These are phyloP conservation scores for Entonaema liquescens DNA, from an alignment of 495 filamentous ascomycete species.

Conservation along the genomic window DNA sequence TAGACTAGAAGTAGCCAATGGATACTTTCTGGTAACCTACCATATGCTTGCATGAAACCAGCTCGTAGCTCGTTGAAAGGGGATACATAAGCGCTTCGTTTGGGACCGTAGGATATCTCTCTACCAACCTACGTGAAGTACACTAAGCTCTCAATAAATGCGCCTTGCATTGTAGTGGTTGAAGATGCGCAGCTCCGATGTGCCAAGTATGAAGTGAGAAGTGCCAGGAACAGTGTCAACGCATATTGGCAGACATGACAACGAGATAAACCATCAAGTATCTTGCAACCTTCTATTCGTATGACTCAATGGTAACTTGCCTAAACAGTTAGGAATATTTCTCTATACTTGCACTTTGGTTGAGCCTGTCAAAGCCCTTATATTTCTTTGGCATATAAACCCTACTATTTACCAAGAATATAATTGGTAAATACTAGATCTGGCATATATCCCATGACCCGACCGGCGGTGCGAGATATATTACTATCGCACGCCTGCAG, in stretches of 20 bases:
- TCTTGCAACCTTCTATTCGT: not conserved
- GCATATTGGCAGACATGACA: not conserved
- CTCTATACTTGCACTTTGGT: too few species aligned
- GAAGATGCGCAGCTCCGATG: not conserved
- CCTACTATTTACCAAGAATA: not conserved
- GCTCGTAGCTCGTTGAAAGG: not conserved
- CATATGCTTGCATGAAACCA: not conserved
- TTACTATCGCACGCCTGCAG: not conserved
- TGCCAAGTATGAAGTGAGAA: not conserved
- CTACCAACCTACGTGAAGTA: too few species aligned
- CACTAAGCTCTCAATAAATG: too few species aligned
- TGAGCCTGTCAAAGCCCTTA: not conserved
- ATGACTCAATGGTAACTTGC: not conserved
- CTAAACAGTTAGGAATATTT: too few species aligned
- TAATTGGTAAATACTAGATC: not conserved
- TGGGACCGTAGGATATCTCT: not conserved
- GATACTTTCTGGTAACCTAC: not conserved
- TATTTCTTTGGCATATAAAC: too few species aligned
- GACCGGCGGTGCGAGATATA: too few species aligned
- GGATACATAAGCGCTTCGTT: not conserved
- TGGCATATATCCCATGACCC: too few species aligned
- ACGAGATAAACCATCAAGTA: not conserved
- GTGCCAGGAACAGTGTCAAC: not conserved
- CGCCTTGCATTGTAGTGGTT: not conserved
- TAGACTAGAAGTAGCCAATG: not conserved